These are phyloP conservation scores for Baorangia bicolor DNA, from an alignment of 768 basidiomycete species.

Conservation along the genomic window DNA sequence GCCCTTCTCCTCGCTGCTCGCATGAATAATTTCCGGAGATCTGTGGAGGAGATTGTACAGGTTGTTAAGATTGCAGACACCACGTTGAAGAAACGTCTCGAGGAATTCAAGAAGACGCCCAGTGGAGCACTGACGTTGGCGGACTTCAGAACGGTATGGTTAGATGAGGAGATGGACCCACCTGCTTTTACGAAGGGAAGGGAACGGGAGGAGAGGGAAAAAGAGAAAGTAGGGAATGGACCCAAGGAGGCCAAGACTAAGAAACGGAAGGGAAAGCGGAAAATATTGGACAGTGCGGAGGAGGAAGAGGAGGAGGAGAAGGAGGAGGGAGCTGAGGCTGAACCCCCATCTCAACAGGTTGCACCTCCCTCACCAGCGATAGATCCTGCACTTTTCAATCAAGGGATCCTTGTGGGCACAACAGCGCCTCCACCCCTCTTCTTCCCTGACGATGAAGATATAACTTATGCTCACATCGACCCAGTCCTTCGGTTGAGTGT, in stretches of 20 bases:
- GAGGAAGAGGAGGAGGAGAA: constrained; percentile 38
- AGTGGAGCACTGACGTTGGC: constrained; percentile 83
- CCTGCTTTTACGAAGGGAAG: constrained; percentile 82
- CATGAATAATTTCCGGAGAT: constrained; percentile 97
- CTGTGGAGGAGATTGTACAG: constrained; percentile 94
- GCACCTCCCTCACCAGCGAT: constrained; percentile 33
- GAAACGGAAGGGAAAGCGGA: constrained; percentile 38
- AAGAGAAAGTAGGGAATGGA: constrained; percentile 38
- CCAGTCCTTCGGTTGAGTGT: constrained; percentile 44
- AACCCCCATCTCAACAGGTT: constrained; percentile 13
- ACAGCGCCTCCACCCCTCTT: constrained; percentile 39
- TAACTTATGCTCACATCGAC: constrained; percentile 50
- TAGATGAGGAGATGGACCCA: constrained; percentile 90
- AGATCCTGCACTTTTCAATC: constrained; percentile 58
- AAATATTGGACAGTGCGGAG: constrained; percentile 41
- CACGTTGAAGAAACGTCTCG: constrained; percentile 88
- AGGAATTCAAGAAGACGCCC: constrained; percentile 91
- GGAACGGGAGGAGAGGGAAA: constrained; percentile 64
- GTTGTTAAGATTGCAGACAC: constrained; percentile 99
- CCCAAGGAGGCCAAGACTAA: constrained; percentile 26
- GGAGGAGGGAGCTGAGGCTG: constrained; percentile 25
- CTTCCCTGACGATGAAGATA: constrained; percentile 44
- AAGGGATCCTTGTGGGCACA: constrained; percentile 67
- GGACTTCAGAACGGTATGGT: constrained; percentile 88
- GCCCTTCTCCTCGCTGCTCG: constrained; percentile 92